Base-by-base conservation (phyloP, 2,329 filamentous ascomycete species). In the Diaporthe velutina region DNA sequence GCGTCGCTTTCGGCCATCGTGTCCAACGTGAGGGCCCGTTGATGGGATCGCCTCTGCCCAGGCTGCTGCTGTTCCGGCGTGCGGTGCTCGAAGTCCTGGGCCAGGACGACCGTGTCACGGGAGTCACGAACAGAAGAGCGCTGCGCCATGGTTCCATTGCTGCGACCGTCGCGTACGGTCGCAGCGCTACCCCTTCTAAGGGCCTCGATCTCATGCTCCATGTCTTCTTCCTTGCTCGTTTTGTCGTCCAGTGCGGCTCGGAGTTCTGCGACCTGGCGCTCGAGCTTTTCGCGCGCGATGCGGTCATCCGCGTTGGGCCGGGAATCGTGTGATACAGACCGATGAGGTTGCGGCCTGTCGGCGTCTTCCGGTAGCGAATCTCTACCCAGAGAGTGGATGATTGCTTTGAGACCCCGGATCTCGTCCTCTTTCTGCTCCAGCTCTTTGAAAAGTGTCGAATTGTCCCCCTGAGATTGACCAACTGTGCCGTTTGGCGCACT, bases 371-470 rank as follows among this genome's bases (percentile, higher is more conserved):
- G 86, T n/a, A 89, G 86, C 15, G 92, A 90, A 78, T 95, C 95
- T 76, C 95, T 90, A 82, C 95, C 98, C 50, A 99, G 88, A 25
- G 95, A 98, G 84, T 98, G 96, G 76, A 99, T 98, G 81, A 99
- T 98, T 57, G 97, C 96, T 84, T 98, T 99, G 77, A 99, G 89
- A 61, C 97, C 97, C 76, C 96, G 91, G 80, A 99, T 98, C 86
- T 99, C 97, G 79, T 99, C 97, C 80, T 99, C 96, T 82, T 97
- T 97, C 81, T 98, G 94, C 81, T 97, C 95, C 40, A 98, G 84
- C 77, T 98, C 95, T 83, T 95, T 95, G 57, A 90, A 89, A 61
- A 87, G 83, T 33, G 87, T 85, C 13, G 86, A 83, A 2, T 88
- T 86, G 15, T 88, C 86, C 35, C 81, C 83, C 70, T 81, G 83